A percentile compares a stretch with the other conserved stretches of the same genome.
phyloP scores from a whole-genome alignment of 305 asterid genomes.

The Fraxinus nigra region DNA sequence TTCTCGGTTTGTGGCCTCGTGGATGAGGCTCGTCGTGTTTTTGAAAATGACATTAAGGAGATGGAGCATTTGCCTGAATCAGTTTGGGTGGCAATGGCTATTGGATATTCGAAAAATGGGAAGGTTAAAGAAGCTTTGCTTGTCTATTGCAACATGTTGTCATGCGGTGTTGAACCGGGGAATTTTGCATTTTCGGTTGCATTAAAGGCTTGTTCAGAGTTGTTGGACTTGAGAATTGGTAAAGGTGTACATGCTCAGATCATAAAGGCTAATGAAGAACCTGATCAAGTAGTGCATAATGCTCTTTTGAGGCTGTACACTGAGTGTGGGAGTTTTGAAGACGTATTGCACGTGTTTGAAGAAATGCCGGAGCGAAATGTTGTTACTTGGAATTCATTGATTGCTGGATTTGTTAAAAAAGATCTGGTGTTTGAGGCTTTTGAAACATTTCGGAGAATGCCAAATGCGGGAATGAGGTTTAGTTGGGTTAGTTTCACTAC shows the following conservation, averaged over 20 bases:
- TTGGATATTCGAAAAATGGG: conserved; percentile 45
- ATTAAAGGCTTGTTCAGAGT: conserved; percentile 40
- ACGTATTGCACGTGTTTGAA: conserved; percentile 41
- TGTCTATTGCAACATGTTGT: conserved; percentile 37
- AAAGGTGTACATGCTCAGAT: conserved; percentile 44
- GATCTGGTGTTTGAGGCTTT: conserved; percentile 39
- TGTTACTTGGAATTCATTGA: conserved; percentile 46
- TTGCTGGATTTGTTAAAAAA: conserved; percentile 36
- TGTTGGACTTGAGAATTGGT: conserved; percentile 29
- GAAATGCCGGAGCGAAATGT: conserved; percentile 55
- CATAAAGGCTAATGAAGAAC: conserved; percentile 27
- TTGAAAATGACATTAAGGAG: conserved; percentile 31
- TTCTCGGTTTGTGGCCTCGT: conserved; percentile 44
- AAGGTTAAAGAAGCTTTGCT: conserved; percentile 31
- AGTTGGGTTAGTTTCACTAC: conserved; percentile 48
- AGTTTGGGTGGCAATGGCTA: conserved; percentile 43
- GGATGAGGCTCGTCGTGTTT: conserved; percentile 41
- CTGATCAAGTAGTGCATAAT: conserved; percentile 55
- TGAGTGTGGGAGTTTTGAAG: conserved; percentile 39
- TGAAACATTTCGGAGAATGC: conserved; percentile 42
- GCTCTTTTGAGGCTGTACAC: conserved; percentile 42
- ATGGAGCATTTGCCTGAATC: conserved; percentile 30
- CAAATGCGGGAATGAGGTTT: conserved; percentile 38
- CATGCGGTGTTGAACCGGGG: conserved; percentile 28
- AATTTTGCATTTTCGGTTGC: conserved; percentile 42